Conservation (phyloP, 352 stramenopile species). For the Phytophthora citrophthora region DNA sequence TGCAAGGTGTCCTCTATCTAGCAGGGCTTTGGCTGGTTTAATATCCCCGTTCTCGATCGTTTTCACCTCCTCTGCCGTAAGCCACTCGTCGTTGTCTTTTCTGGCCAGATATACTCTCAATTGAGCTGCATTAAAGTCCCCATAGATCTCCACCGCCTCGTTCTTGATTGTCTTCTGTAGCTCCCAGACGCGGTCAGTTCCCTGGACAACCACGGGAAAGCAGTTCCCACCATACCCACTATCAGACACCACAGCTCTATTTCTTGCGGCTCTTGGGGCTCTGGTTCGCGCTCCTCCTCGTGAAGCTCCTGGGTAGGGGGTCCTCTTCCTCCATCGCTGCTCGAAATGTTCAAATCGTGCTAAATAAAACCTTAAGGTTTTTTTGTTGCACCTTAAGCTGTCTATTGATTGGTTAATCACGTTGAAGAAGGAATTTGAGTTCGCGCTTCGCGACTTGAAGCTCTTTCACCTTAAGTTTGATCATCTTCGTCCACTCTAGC, state of each 20-base stretch:
- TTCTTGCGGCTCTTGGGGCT: constrained; percentile 11
- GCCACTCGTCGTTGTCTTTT: constrained; percentile 23
- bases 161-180: constrained; percentile 37
- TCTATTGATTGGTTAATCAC: too few relatives aligned
- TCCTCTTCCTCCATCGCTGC: constrained; percentile 12
- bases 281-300: constrained; percentile 5
- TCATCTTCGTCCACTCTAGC: constrained; percentile 34
- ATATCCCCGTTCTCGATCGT: constrained; percentile 26
- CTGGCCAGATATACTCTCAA: constrained; percentile 27
- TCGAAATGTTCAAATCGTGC: constrained; percentile 8
- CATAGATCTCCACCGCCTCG: constrained; percentile 32
- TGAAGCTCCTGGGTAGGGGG: constrained; percentile 3
- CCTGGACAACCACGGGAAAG: constrained; percentile 25
- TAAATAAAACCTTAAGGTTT: constrained; percentile 9
- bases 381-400: not conserved
- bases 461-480: constrained; percentile 33
- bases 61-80: constrained; percentile 19
- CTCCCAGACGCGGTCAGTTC: constrained; percentile 30
- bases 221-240: constrained; percentile 34
- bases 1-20: constrained; percentile 23
- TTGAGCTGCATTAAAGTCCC: constrained; percentile 32
- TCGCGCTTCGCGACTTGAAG: constrained; percentile 31
- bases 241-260: constrained; percentile 36
- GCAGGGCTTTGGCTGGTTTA: constrained; percentile 6
- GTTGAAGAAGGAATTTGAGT: constrained; percentile 43